Evolutionary conservation across 495 filamentous ascomycete species (phyloP).

Genomic region (Penicillium waksmanii): DNA sequence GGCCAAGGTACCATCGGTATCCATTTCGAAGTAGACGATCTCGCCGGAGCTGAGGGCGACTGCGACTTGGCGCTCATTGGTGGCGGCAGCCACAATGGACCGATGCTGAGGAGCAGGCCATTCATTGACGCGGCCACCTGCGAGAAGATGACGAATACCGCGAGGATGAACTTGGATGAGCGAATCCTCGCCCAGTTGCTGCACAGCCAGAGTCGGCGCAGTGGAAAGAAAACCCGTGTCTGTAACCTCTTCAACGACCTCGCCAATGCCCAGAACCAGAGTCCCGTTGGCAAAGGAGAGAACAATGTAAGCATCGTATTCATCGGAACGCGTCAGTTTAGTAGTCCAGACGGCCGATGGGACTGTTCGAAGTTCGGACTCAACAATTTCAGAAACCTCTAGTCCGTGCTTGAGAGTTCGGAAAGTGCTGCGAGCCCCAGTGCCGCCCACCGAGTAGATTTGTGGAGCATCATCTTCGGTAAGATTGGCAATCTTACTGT

Average conservation of each 20-base stretch:
- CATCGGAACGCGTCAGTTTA: constrained; percentile 78
- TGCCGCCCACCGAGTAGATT: constrained; percentile 90
- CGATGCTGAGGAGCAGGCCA: constrained; percentile 93
- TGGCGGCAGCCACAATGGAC: constrained; percentile 92
- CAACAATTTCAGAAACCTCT: constrained; percentile 91
- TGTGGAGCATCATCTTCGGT: constrained; percentile 93
- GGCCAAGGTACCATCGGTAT: constrained; percentile 82
- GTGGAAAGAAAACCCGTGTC: constrained; percentile 88
- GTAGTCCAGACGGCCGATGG: constrained; percentile 95
- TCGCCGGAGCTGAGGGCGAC: constrained; percentile 93
- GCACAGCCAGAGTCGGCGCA: constrained; percentile 86
- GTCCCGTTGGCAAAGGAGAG: constrained; percentile 73
- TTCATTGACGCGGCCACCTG: constrained; percentile 82
- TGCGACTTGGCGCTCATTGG: constrained; percentile 91
- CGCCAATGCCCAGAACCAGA: constrained; percentile 89
- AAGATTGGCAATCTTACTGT: constrained; percentile 87
- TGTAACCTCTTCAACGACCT: constrained; percentile 92
- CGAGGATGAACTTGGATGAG: constrained; percentile 94
- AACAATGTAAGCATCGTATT: constrained; percentile 81
- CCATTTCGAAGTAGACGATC: constrained; percentile 98
- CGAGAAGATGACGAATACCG: constrained; percentile 86
- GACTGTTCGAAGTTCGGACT: constrained; percentile 82
- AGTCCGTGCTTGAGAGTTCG: constrained; percentile 90
- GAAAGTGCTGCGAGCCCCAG: constrained; percentile 85
- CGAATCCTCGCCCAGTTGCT: constrained; percentile 91